Base-by-base conservation (phyloP, 768 basidiomycete species). In the Trametes meyenii region DNA sequence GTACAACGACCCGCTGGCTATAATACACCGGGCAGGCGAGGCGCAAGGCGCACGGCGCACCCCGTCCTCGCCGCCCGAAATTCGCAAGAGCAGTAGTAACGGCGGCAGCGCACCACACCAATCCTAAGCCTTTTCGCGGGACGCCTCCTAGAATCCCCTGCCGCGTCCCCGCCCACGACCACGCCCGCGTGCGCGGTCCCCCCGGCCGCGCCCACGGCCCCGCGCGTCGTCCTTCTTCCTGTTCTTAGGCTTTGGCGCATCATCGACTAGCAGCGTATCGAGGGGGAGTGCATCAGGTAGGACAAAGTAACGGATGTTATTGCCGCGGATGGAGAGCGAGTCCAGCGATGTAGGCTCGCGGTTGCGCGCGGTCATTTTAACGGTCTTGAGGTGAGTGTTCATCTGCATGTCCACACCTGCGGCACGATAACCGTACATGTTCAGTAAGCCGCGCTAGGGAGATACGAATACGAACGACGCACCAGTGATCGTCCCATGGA, bases 341-440 rank as follows among this genome's bases (percentile, higher is more conserved):
- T 99, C 96, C 55, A 98, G 86, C 21, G 91, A 80, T 26, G 87
- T 78, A 4, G 95, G 92, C 58, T 95, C 92, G 62, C 92, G 90
- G 73, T 94, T 95, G 55, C 94, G 87, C 33, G 87, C 83, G n/a
- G 94, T 94, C 81, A 98, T 89, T 78, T 97, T 98, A 66, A 99
- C 92, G 50, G 94, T 93, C 81, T 99, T 99, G 54, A 99, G 82
- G 69, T 98, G 91, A 2, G 96, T 98, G 79, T 98, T 98, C 96
- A 99, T 99, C 71, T 96, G 94, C 84, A 96, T 95, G 77, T 99
- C 96, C 52, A 99, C 97, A 60, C 95, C 96, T 98, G 74, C 42
- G 55, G 36, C 58, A 14, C 52, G 45, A 14, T 1, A 10, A 40
- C 46, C 58, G 50, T 42, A 29, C 45, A 59, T n/a, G n/a, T 16